Base-by-base conservation (phyloP, 768 basidiomycete genomes). In the Termitomyces bulborhizus region DNA sequence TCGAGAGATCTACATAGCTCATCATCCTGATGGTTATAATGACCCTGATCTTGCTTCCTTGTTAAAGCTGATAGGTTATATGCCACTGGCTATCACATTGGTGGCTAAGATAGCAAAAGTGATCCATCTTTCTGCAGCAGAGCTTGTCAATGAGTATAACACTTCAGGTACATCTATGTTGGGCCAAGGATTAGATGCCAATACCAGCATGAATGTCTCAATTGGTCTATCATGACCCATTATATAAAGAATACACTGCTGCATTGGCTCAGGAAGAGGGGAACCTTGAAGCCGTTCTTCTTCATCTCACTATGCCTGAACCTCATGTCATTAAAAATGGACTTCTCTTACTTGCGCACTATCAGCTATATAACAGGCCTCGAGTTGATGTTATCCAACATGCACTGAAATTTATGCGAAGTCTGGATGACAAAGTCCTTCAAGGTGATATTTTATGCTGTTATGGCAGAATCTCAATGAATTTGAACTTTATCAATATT, bases 81-180 rank as follows among this genome's bases (percentile, higher is more conserved):
- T 73, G 54, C 71, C 73, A 34, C 57, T 69, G 39, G 71, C 72
- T 1, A 63, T 74, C 46, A 68, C 63, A 15, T 62, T 74, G 5
- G 63, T 72, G 61, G 72, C 73, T 6, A 62, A 61, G 18, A 13
- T 47, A 3, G 60, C 43, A 34, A 60, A 57, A 29, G 24, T 37
- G 18, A 42, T 47, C 6, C 24, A 18, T 2, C 46, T 40, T n/a
- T 32, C 40, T 3, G 57, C 53, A 5, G 37, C 31, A 9, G 37
- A 40, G 13, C 54, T 60, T 8, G 15, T 55, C 36, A 3, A 40
- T 6, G 39, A 46, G 41, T 61, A 55, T 44, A 8, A 44, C 4
- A 51, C 18, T 31, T 4, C 39, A 6, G 48, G 55, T 2, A 56
- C 57, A 9, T 16, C 31, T 6, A 53, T 59, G 42, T 29, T 62